Conservation (phyloP, 257 asterid species). For the Solanum corneliomulleri region DNA sequence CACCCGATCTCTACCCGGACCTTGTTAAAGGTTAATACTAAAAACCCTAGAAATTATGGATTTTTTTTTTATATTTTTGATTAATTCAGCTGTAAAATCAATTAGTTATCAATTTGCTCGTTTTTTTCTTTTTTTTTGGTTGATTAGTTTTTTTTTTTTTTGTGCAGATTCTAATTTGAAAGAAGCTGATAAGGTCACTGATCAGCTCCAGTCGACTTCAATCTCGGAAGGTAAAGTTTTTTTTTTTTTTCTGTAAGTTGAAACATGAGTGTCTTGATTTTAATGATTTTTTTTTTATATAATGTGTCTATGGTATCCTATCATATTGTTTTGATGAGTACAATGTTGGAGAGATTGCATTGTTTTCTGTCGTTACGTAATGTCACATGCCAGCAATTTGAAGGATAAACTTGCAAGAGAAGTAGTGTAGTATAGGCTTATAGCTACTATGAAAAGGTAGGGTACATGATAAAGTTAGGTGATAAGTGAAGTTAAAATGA, state of each 20-base stretch:
- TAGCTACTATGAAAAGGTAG: background rate
- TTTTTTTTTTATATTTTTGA: too few relatives aligned
- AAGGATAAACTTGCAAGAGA: background rate
- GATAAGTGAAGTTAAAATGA: background rate
- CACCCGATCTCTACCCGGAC: conserved; percentile 73
- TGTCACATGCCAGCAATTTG: background rate
- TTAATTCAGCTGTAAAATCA: background rate
- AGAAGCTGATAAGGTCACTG: conserved; percentile 62
- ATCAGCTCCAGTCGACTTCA: conserved; percentile 77
- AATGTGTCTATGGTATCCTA: background rate
- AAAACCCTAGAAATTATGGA: background rate
- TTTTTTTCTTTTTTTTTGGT: background rate
- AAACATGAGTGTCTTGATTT: background rate
- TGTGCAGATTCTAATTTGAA: conserved; percentile 41
- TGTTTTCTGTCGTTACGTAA: background rate
- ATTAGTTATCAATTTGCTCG: background rate
- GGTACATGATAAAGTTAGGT: background rate
- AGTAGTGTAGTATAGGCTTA: background rate
- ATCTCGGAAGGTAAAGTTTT: conserved; percentile 39
- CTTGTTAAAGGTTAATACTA: conserved; percentile 62
- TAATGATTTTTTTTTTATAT: background rate
- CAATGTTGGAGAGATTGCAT: background rate
- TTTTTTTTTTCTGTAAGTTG: background rate
- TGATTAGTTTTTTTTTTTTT: background rate
- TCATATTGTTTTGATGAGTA: background rate